Evolutionary conservation across 768 basidiomycete genomes (phyloP), one percentile per base, ranked within the genome.

Genomic region (Lactarius deliciosus): DNA sequence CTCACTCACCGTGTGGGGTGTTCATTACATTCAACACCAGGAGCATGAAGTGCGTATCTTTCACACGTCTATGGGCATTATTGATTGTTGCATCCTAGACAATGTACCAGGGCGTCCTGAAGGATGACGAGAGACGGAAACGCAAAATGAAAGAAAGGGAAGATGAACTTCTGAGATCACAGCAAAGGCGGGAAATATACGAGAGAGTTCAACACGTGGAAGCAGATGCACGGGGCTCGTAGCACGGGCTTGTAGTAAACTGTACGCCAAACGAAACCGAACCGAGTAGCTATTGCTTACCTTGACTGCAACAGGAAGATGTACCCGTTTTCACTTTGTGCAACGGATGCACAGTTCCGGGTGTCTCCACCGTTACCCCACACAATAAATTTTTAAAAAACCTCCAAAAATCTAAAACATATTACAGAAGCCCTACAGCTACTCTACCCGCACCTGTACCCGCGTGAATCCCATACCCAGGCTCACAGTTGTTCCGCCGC

Each of bases 31-130:
- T 63, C 95, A 98, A 74, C 79, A 82, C 18, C 84, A 86, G 72
- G 94, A 98, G 76, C 88, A 88, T 64, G 86, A 93, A 71, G 96
- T 94, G 69, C 57, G 79, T 73, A n/a, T 9, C 2, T 28, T 32
- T 41, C 61, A 28, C n/a, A 30, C 32, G 5, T 0, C 6, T 43
- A 54, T 43, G 25, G 43, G 45, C 54, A 40, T 67, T 63, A 22
- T 45, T 34, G 28, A 61, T 58, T 30, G 25, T 55, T 61, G 2
- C 43, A 28, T 30, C 57, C 34, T 66, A 98, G 95, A 87, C 79
- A 34, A 97, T 97, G 95, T 96, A 91, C 74, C 81, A 89, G 74
- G 95, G 95, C 30, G 96, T 97, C 2, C 73, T 96, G 56, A 85
- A 87, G 60, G 95, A 97, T 74, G 96, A 98, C 73, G 91, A 87